Evolutionary conservation across 78 protist species (phyloP), one percentile per base, ranked within the genome.

Genomic region (Isochrysis galbana): DNA sequence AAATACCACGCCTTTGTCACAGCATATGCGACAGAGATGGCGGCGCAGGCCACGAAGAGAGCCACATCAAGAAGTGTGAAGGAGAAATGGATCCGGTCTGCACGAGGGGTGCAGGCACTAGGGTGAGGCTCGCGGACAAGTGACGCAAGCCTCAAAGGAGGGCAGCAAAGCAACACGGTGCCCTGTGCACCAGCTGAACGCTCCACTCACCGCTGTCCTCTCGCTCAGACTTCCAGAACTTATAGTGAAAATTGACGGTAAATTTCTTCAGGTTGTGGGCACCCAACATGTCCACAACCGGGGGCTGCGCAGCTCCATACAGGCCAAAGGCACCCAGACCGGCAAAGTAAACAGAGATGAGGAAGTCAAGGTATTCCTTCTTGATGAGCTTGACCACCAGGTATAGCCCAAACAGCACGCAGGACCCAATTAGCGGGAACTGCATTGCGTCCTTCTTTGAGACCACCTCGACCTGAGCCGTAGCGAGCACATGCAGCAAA

Each of bases 281-380:
- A 10, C 42, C 21, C 44, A 72, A 21, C 42, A 42, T 42, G 17
- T 25, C 42, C 4, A 7, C 36, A 23, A 72, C 21, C 44, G 82
- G n/a, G 26, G 4, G 32, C 42, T 4, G 2, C 42, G 21, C 42
- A 19, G 42, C 11, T 19, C 82, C 42, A 34, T 36, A 72, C 42
- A 72, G 3, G 42, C 82, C 42, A 5, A 72, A 29, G 22, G 87
- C 23, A 22, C 87, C 87, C n/a, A 78, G 29, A 17, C 0, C 51
- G 34, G 46, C 3, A 34, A 78, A 78, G 87, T 78, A 78, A 36
- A 3, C 0, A 3, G 87, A 39, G 48, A 78, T 2, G 11, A 78
- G 87, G 39, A 21, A 29, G 87, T 78, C 21, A 19, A 78, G 46
- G 48, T 78, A 78, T 47, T 78, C 87, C 87, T 78, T 78, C 51